Percentiles rank a stretch among this genome's conserved stretches.
Conservation (phyloP, 306 rosid species). For the Erythrophleum fordii region DNA sequence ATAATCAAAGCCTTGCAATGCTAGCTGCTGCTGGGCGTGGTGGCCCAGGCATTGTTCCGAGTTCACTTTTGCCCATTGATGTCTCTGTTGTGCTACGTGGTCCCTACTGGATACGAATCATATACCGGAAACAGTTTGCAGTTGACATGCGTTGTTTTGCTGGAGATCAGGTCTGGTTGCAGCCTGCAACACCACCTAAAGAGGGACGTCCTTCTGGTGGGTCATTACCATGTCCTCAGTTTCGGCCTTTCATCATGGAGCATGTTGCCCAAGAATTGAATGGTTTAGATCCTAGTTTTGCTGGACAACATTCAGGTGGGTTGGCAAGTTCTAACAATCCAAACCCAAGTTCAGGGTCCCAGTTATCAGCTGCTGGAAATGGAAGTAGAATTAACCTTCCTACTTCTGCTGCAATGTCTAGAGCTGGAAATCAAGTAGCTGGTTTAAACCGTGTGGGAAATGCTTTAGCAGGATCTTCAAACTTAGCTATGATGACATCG, state of each 20-base stretch:
- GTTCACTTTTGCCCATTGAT: constrained; percentile 96
- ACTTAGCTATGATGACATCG: constrained; percentile 68
- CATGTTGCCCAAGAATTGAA: constrained; percentile 98
- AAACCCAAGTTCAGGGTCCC: constrained; percentile 68
- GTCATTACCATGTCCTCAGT: constrained; percentile 97
- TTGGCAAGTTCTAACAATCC: constrained; percentile 68
- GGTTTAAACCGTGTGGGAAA: constrained; percentile 80
- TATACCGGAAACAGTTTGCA: constrained; percentile 91
- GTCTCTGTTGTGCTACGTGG: constrained; percentile 99
- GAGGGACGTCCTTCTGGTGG: constrained; percentile 90
- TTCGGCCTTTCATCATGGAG: constrained; percentile 98
- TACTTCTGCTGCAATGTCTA: constrained; percentile 74
- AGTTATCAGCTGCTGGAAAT: constrained; percentile 67
- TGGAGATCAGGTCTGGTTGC: constrained; percentile 99
- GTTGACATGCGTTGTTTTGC: constrained; percentile 99
- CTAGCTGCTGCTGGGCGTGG: constrained; percentile 94
- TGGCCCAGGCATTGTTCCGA: constrained; percentile 98
- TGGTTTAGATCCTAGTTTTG: constrained; percentile 84
- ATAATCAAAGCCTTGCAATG: constrained; percentile 77
- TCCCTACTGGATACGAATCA: constrained; percentile 96
- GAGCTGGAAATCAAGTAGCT: constrained; percentile 80
- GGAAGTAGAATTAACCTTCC: constrained; percentile 79
- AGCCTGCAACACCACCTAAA: constrained; percentile 98
- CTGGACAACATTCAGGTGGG: constrained; percentile 79
- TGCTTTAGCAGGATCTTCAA: constrained; percentile 80